These are phyloP conservation scores for Chenopodium berlandieri DNA, from an alignment of 148 eudicot genomes.

Conservation along the genomic window DNA sequence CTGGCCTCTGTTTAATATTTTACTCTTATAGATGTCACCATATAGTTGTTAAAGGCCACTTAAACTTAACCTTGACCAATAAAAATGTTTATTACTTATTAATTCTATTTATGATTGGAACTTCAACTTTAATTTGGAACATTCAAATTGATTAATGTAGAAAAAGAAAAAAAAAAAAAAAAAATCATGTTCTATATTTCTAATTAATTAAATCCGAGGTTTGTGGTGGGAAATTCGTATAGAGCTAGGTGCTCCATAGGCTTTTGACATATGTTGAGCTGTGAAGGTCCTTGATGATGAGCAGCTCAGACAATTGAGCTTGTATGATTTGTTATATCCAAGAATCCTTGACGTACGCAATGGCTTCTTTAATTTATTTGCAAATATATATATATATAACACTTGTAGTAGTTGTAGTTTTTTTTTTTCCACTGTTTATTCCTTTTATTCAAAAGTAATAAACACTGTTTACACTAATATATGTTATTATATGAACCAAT, in stretches of 20 bases:
- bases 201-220: background rate
- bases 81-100: background rate
- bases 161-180: too few species aligned
- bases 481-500: too few species aligned
- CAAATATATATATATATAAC: too few species aligned
- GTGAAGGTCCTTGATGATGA: background rate
- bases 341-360: too few species aligned
- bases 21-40: background rate
- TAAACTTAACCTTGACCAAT: background rate
- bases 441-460: too few species aligned
- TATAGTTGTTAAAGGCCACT: background rate
- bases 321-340: too few species aligned
- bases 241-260: background rate
- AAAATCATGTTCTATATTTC: background rate
- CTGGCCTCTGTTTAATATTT: background rate
- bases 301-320: background rate
- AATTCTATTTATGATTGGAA: background rate
- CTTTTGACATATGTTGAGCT: constrained; percentile 6
- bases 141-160: background rate
- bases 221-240: background rate
- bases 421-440: too few species aligned
- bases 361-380: too few species aligned
- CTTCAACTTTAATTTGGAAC: background rate
- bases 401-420: too few species aligned
- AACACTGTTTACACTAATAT: too few species aligned